Percentiles rank a stretch among this genome's conserved stretches.
phyloP scores from a whole-genome alignment of 148 eudicot genomes.

The Cornus florida region DNA sequence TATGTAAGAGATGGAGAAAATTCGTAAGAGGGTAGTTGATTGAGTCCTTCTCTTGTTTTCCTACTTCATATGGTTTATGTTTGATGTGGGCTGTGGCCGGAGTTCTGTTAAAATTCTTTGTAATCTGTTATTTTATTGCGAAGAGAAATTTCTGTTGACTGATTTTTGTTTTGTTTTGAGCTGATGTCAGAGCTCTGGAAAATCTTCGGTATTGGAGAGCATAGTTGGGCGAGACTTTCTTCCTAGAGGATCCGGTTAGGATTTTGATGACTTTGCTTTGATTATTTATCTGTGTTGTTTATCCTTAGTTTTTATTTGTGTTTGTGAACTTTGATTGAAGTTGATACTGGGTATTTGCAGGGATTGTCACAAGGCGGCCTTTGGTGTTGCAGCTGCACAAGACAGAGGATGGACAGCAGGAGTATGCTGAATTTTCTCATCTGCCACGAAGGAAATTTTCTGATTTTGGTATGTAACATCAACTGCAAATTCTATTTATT shows the following conservation, averaged over 20 bases:
- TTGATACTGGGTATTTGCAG: conserved; percentile 29
- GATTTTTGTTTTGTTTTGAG: conserved; percentile 14
- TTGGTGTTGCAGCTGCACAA: conserved; percentile 87
- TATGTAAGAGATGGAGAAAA: no score
- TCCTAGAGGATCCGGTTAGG: conserved; percentile 93
- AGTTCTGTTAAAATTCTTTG: no score
- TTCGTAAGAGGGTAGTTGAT: no score
- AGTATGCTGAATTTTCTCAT: conserved; percentile 92
- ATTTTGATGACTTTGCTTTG: not conserved
- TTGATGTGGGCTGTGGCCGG: no score
- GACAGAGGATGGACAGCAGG: conserved; percentile 70
- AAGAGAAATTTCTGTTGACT: not conserved
- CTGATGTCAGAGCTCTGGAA: conserved; percentile 80
- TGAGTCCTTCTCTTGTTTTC: no score
- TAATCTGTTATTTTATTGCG: no score
- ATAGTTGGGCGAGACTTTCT: conserved; percentile 95
- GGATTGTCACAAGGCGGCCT: conserved; percentile 95
- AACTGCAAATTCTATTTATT: conserved; percentile 1
- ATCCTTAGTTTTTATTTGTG: not conserved
- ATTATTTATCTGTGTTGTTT: not conserved
- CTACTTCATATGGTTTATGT: no score
- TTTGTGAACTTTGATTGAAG: not conserved
- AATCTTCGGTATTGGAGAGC: conserved; percentile 94
- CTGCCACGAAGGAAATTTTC: conserved; percentile 64
- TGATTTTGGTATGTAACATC: conserved; percentile 61